Evolutionary conservation across 441 rosid genomes (phyloP).

Genomic region (Erodium chrysanthum): DNA sequence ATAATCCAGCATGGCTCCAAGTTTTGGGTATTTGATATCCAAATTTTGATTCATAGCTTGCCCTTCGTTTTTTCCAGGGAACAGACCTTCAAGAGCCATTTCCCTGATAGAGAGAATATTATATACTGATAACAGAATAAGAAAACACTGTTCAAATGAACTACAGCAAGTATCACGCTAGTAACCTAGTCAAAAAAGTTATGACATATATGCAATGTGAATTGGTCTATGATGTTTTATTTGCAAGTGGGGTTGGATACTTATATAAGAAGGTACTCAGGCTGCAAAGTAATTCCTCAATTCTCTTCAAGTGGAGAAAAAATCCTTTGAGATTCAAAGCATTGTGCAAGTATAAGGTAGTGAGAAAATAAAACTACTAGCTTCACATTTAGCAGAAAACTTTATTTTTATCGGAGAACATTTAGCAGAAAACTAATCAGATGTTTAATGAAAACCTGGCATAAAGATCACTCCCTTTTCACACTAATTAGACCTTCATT

Average conservation of each 20-base stretch:
- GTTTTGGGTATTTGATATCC: constrained; percentile 54
- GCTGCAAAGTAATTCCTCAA: neutral
- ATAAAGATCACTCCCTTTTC: neutral
- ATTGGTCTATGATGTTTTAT: neutral
- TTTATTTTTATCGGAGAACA: no score
- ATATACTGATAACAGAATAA: neutral
- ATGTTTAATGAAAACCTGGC: neutral
- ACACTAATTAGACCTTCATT: neutral
- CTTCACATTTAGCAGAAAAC: constrained; percentile 6
- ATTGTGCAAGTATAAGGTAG: neutral
- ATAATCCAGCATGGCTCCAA: constrained; percentile 63
- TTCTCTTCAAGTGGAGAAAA: neutral
- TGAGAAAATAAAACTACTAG: neutral
- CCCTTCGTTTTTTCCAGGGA: constrained; percentile 49
- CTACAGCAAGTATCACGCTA: neutral
- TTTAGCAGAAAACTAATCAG: neutral
- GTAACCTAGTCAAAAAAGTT: constrained; percentile 4
- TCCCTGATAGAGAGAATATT: constrained; percentile 42
- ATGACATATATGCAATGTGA: neutral
- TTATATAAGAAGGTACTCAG: neutral
- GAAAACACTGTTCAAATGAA: neutral
- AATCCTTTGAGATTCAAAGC: neutral
- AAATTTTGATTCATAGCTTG: constrained; percentile 33
- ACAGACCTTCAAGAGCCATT: constrained; percentile 85
- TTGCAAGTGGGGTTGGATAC: constrained; percentile 5